A percentile compares a stretch with the other conserved stretches of the same genome.
Conservation (phyloP, 805 yeast species). For the Kuraishia hungarica region DNA sequence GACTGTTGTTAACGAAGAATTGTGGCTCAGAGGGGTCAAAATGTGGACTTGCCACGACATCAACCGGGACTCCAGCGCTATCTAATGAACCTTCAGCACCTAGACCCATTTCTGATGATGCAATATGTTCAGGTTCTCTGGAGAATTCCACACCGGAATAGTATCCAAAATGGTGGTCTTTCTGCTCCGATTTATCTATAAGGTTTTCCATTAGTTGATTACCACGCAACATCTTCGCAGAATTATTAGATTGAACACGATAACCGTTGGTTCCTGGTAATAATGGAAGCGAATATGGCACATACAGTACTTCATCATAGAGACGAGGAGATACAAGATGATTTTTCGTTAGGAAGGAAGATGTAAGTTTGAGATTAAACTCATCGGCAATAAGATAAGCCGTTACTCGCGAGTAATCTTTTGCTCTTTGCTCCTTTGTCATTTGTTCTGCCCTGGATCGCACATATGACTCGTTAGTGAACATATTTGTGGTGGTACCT, state of each 20-base stretch:
- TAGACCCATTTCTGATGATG: slow-evolving; percentile 49
- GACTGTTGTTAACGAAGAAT: slow-evolving; percentile 50
- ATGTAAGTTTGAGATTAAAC: slow-evolving; percentile 54
- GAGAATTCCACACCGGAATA: slow-evolving; percentile 61
- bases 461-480: slow-evolving; percentile 17
- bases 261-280: slow-evolving; percentile 78
- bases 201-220: slow-evolving; percentile 59
- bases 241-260: slow-evolving; percentile 62
- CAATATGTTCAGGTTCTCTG: slow-evolving; percentile 16
- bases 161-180: slow-evolving; percentile 89
- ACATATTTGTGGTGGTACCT: slow-evolving; percentile 24
- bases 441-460: slow-evolving; percentile 42
- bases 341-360: slow-evolving; percentile 52
- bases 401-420: slow-evolving; percentile 73
- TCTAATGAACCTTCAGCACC: slow-evolving; percentile 9
- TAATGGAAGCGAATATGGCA: slow-evolving; percentile 80
- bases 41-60: slow-evolving; percentile 20
- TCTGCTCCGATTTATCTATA: slow-evolving; percentile 73
- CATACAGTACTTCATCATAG: slow-evolving; percentile 90
- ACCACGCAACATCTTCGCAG: slow-evolving; percentile 28
- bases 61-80: neutral
- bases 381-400: slow-evolving; percentile 89
- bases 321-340: slow-evolving; percentile 83
- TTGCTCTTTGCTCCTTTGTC: slow-evolving; percentile 51
- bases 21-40: slow-evolving; percentile 94